Evolutionary conservation across 306 rosid genomes (phyloP), one percentile per base, ranked within the genome.

Genomic region (Quercus berberidifolia): DNA sequence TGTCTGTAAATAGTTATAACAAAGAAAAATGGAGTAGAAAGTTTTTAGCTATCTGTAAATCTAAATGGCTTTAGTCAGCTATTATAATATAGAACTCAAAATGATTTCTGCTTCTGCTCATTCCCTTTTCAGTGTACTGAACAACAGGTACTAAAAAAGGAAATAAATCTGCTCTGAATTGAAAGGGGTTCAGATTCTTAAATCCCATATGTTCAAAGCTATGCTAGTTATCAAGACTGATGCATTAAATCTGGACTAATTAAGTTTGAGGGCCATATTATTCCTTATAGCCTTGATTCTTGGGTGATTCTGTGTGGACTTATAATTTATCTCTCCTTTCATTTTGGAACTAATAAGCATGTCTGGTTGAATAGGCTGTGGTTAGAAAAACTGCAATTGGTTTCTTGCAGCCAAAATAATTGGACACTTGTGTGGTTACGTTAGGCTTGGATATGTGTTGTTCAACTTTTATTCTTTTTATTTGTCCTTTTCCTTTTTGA

Each of bases 191-290:
- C 19, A 23, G 5, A 15, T 38, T 63, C 21, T 12, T 7, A 59
- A 49, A 12, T 23, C 1, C 67, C 13, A 12, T 63, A 13, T 28
- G 21, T 28, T 63, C 10, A 30, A 38, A 9, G 12, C 69, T 26
- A 17, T 21, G 38, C 18, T 57, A 58, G 73, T 54, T 75, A 75
- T 81, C 46, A 58, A 60, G 49, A 28, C 26, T 79, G 49, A 28
- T 0, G 19, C 30, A 14, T 30, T 73, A 41, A 71, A 30, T 20
- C 41, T 79, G 41, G 20, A 17, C 17, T 25, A 26, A 30, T 49
- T 28, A 71, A 46, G 17, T 43, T 35, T 54, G 69, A 55, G 69
- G 33, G 14, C 65, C 33, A 12, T 56, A 55, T 54, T 55, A 49
- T 80, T 67, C 31, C 57, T 80, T 2, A 31, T 21, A 60, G 65